A percentile compares a stretch with the other conserved stretches of the same genome.
phyloP scores from a whole-genome alignment of 371 early-diverging fungal species.

The Syncephalastrum sp. region DNA sequence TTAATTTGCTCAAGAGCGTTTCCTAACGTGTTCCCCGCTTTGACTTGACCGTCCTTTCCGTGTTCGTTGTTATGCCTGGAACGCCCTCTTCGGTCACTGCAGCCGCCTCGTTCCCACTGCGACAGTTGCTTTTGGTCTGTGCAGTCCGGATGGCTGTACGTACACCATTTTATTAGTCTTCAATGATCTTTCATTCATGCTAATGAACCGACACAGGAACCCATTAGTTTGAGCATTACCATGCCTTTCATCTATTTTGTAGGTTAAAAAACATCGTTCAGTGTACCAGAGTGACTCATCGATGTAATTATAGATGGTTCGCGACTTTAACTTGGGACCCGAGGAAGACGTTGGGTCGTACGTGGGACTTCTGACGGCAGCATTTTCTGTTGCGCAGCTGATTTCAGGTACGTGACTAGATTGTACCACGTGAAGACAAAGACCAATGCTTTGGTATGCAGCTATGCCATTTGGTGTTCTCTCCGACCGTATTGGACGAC shows the following conservation, averaged over 20 bases:
- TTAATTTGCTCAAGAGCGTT: too few relatives aligned
- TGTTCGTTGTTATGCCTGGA: too few relatives aligned
- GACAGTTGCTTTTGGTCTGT: conserved; percentile 57
- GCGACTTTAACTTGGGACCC: conserved; percentile 54
- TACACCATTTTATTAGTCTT: background rate
- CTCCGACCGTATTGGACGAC: conserved; percentile 67
- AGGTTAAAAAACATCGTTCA: conserved; percentile 6
- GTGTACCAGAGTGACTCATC: too few relatives aligned
- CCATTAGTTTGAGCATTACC: conserved; percentile 60
- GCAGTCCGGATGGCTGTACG: conserved; percentile 44
- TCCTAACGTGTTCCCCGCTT: too few relatives aligned
- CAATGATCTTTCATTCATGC: background rate
- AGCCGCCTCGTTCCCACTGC: background rate
- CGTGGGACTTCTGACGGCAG: conserved; percentile 61
- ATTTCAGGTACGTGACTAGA: conserved; percentile 37
- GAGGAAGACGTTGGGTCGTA: conserved; percentile 62
- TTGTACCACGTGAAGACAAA: background rate
- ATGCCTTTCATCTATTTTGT: conserved; percentile 62
- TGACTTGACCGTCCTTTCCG: too few relatives aligned
- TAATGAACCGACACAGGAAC: conserved; percentile 53
- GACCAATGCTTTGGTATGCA: conserved; percentile 3
- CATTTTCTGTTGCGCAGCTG: conserved; percentile 66
- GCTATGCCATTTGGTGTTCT: conserved; percentile 63
- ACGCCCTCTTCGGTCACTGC: too few relatives aligned
- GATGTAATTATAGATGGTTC: conserved; percentile 46